Percentiles rank a stretch among this genome's conserved stretches.
Conservation (phyloP, 2,329 filamentous ascomycete species). For the Monosporascus sp. region DNA sequence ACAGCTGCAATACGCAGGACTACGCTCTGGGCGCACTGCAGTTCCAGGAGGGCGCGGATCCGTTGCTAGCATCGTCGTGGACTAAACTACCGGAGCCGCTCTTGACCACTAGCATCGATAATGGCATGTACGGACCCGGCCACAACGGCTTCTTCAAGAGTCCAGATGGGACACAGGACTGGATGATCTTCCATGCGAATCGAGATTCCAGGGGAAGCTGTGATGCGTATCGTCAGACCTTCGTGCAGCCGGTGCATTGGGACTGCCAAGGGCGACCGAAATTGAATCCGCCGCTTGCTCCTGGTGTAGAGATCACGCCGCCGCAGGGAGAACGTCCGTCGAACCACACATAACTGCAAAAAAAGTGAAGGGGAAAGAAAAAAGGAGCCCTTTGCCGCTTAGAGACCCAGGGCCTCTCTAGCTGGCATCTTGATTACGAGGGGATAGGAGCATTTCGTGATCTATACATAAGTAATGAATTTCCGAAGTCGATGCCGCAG, state of each 20-base stretch:
- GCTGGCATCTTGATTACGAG: too few relatives aligned
- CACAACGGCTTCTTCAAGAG: conserved; percentile 18
- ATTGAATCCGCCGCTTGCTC: conserved; percentile 1
- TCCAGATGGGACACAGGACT: conserved; percentile 14
- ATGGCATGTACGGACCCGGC: conserved; percentile 12
- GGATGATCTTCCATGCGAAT: conserved; percentile 15
- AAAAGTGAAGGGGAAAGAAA: too few relatives aligned
- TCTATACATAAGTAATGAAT: too few relatives aligned
- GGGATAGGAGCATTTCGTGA: too few relatives aligned
- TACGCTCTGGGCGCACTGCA: conserved; percentile 13
- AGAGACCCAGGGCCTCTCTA: too few relatives aligned
- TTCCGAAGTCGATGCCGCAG: too few relatives aligned
- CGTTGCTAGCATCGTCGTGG: conserved; percentile 8
- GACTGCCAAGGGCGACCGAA: conserved; percentile 3
- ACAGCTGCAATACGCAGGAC: conserved; percentile 11
- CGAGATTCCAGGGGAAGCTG: conserved; percentile 4
- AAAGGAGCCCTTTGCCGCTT: too few relatives aligned
- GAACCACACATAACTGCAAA: too few relatives aligned
- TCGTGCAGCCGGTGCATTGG: conserved; percentile 11
- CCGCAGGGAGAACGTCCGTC: neutral
- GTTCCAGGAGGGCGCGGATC: conserved; percentile 4
- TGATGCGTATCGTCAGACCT: conserved; percentile 6
- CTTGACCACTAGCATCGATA: conserved; percentile 4
- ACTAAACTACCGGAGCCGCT: conserved; percentile 10
- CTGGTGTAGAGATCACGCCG: neutral